phyloP scores from a whole-genome alignment of 1,284 basidiomycete species.

The Exobasidium cylindrosporum region DNA sequence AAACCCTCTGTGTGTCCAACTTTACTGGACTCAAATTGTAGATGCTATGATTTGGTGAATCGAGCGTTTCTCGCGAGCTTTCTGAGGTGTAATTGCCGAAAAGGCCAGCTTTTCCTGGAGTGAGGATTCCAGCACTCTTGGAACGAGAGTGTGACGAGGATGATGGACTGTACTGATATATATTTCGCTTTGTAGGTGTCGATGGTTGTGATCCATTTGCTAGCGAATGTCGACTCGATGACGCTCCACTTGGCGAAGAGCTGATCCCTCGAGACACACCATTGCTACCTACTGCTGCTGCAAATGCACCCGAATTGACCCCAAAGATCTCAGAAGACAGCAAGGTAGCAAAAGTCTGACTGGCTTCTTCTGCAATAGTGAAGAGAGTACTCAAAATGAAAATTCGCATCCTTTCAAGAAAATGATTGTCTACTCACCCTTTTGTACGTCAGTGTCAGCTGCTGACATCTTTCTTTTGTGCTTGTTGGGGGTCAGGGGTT shows the following conservation, averaged over 20 bases:
- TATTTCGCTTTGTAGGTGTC: conserved; percentile 8
- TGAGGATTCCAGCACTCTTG: conserved; percentile 23
- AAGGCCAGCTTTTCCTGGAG: conserved; percentile 29
- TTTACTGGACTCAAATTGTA: conserved; percentile 90
- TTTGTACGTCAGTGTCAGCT: conserved; percentile 46
- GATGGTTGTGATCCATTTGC: background rate
- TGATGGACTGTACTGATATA: conserved; percentile 2
- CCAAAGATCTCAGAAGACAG: conserved; percentile 61
- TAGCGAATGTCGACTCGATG: background rate
- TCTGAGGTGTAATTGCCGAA: conserved; percentile 26
- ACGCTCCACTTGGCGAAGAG: conserved; percentile 1
- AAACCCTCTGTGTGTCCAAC: conserved; percentile 74
- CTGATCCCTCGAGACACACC: background rate
- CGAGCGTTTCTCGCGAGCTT: conserved; percentile 36
- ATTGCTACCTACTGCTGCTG: background rate
- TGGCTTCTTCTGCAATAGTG: conserved; percentile 59
- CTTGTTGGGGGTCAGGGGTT: conserved; percentile 41
- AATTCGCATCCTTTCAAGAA: background rate
- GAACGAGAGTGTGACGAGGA: conserved; percentile 1
- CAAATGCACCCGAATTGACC: conserved; percentile 20
- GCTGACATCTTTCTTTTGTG: conserved; percentile 39
- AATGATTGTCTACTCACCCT: conserved; percentile 25
- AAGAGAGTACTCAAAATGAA: background rate
- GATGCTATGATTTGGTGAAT: conserved; percentile 70
- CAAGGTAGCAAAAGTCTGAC: conserved; percentile 60